Evolutionary conservation across 164 flowering plant genomes (phyloP).

Genomic region (Sextonia rubra): DNA sequence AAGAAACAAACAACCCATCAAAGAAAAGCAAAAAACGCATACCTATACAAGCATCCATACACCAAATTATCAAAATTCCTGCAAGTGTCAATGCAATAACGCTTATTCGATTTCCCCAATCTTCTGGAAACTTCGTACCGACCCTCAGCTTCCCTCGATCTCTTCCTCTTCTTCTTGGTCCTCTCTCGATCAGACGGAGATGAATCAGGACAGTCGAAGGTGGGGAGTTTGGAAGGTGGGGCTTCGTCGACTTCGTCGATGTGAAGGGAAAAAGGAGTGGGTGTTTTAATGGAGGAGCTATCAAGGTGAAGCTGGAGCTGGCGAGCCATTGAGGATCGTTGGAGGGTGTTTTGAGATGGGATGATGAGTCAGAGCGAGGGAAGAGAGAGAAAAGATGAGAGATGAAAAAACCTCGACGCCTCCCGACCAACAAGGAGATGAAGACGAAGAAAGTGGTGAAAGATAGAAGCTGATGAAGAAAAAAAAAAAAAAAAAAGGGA

Average conservation of each 20-base stretch:
- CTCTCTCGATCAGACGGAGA: conserved; percentile 17
- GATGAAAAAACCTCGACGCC: too few relatives aligned
- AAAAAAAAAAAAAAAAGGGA: too few relatives aligned
- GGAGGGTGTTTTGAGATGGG: neutral
- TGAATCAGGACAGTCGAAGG: conserved; percentile 44
- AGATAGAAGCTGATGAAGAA: too few relatives aligned
- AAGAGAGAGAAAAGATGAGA: conserved; percentile 17
- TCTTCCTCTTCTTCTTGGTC: conserved; percentile 29
- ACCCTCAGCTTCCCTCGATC: conserved; percentile 12
- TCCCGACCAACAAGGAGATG: too few relatives aligned
- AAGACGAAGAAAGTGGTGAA: too few relatives aligned
- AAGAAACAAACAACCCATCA: neutral
- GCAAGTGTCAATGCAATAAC: conserved; percentile 75
- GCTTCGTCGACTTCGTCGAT: conserved; percentile 17
- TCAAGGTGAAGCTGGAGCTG: conserved; percentile 82
- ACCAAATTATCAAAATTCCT: conserved; percentile 87
- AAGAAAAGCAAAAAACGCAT: neutral
- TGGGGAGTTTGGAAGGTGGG: conserved; percentile 5
- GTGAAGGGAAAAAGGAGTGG: conserved; percentile 4
- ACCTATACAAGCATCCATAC: conserved; percentile 80
- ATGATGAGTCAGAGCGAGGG: conserved; percentile 5
- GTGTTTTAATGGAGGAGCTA: conserved; percentile 46
- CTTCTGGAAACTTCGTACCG: conserved; percentile 30
- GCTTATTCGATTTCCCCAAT: conserved; percentile 40
- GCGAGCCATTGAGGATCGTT: conserved; percentile 58